Evolutionary conservation across 257 asterid species (phyloP).

Genomic region (Gentiana straminea): DNA sequence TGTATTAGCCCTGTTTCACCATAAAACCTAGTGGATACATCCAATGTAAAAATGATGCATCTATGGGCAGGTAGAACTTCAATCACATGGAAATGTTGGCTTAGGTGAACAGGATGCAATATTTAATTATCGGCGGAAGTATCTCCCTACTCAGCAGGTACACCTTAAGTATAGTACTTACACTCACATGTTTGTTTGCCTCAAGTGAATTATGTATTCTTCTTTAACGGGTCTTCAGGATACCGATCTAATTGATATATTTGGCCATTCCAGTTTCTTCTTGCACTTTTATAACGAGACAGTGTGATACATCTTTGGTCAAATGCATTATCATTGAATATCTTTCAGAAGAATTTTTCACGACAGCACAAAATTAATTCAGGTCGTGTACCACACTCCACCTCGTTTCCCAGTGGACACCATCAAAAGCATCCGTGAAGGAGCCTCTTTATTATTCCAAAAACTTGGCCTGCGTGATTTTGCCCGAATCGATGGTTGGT

Average conservation of each 20-base stretch:
- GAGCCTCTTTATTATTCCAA: constrained; percentile 68
- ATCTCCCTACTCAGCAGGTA: constrained; percentile 89
- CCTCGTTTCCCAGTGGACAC: constrained; percentile 73
- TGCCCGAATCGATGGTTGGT: constrained; percentile 95
- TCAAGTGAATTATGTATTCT: too few species aligned
- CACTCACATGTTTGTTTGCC: neutral
- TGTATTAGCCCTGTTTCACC: too few species aligned
- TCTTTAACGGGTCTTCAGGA: too few species aligned
- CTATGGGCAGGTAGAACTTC: constrained; percentile 66
- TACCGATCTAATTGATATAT: neutral
- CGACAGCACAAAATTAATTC: constrained; percentile 11
- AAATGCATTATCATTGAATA: constrained; percentile 2
- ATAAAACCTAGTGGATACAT: neutral
- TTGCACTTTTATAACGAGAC: neutral
- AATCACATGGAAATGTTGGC: constrained; percentile 38
- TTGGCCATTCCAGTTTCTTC: neutral
- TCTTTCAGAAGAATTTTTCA: neutral
- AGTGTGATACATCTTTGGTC: neutral
- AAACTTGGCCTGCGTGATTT: constrained; percentile 75
- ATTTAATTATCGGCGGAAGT: constrained; percentile 70
- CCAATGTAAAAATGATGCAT: neutral
- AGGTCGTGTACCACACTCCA: constrained; percentile 89
- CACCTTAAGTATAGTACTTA: neutral
- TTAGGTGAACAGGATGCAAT: constrained; percentile 59
- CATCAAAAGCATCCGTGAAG: constrained; percentile 58